A percentile compares a stretch with the other conserved stretches of the same genome.
phyloP scores from a whole-genome alignment of 495 filamentous ascomycete genomes.

The Oidiodendron maius region DNA sequence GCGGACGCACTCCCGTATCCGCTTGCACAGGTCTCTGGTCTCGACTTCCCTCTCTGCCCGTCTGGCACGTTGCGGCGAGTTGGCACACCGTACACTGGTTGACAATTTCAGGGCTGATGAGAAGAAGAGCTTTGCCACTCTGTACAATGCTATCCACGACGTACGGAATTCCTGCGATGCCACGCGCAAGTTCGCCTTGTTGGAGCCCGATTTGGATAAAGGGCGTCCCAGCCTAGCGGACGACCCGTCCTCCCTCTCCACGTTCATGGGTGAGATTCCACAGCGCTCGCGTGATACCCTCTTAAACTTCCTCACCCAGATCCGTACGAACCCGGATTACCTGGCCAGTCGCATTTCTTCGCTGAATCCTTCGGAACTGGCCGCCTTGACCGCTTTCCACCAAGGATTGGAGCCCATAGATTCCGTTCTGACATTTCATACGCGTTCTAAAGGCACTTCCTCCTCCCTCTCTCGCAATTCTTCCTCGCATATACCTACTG shows the following conservation, averaged over 20 bases:
- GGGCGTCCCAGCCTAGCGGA: conserved; percentile 35
- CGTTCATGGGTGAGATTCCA: conserved; percentile 79
- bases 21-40: conserved; percentile 60
- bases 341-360: conserved; percentile 71
- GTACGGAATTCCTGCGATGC: conserved; percentile 79
- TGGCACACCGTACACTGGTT: conserved; percentile 75
- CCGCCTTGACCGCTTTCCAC: conserved; percentile 66
- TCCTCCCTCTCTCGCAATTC: conserved; percentile 34
- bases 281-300: conserved; percentile 67
- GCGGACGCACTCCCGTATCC: conserved; percentile 56
- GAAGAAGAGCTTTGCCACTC: conserved; percentile 76
- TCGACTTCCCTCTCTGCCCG: conserved; percentile 76
- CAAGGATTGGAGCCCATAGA: conserved; percentile 72
- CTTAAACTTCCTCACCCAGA: conserved; percentile 70
- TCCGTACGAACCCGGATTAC: conserved; percentile 82
- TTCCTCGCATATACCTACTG: conserved; percentile 43
- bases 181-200: conserved; percentile 57
- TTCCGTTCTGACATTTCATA: conserved; percentile 71
- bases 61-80: conserved; percentile 68
- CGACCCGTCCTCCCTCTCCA: conserved; percentile 46
- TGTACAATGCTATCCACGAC: conserved; percentile 86
- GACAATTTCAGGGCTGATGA: conserved; percentile 87
- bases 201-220: conserved; percentile 63
- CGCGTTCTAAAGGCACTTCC: conserved; percentile 50
- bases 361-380: conserved; percentile 67